phyloP scores from a whole-genome alignment of 2,329 filamentous ascomycete species.

The Penicillium expansum region DNA sequence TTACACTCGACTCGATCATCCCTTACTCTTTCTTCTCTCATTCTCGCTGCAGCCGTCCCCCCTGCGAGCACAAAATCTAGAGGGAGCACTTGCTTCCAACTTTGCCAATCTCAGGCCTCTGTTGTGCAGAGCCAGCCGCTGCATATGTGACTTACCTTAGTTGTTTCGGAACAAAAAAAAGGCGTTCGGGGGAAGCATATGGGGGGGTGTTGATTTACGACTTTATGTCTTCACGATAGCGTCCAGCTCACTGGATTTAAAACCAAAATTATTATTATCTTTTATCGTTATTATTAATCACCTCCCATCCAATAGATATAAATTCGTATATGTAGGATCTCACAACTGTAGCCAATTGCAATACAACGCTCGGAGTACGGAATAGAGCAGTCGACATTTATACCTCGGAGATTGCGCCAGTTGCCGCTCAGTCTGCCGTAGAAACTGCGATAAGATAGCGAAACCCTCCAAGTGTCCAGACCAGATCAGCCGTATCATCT shows the following conservation, averaged over 20 bases:
- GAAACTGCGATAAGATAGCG: conserved; percentile 22
- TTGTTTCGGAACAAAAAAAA: conserved; percentile 1
- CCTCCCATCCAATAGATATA: not conserved
- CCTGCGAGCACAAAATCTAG: conserved; percentile 1
- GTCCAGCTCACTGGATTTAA: not conserved
- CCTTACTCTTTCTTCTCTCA: not conserved
- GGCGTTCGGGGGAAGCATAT: conserved; percentile 9
- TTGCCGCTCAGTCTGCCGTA: conserved; percentile 35
- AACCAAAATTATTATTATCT: conserved; percentile 1
- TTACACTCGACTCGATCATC: not conserved
- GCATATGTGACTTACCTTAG: conserved; percentile 2
- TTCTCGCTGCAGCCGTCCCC: conserved; percentile 2
- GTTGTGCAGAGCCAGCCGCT: conserved; percentile 8
- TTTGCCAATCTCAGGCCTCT: not conserved
- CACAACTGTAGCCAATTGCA: not conserved
- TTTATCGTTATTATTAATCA: not conserved
- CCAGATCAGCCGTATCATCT: conserved; percentile 16
- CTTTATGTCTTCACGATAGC: conserved; percentile 11
- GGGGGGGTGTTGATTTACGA: conserved; percentile 12
- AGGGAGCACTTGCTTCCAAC: not conserved
- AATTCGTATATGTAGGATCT: not conserved
- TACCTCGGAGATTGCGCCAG: conserved; percentile 21
- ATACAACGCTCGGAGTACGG: not conserved
- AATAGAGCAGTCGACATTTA: not conserved
- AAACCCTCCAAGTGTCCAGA: conserved; percentile 34